Conservation (phyloP, 2,329 filamentous ascomycete species). For the Coniosporium tulheliwenetii region DNA sequence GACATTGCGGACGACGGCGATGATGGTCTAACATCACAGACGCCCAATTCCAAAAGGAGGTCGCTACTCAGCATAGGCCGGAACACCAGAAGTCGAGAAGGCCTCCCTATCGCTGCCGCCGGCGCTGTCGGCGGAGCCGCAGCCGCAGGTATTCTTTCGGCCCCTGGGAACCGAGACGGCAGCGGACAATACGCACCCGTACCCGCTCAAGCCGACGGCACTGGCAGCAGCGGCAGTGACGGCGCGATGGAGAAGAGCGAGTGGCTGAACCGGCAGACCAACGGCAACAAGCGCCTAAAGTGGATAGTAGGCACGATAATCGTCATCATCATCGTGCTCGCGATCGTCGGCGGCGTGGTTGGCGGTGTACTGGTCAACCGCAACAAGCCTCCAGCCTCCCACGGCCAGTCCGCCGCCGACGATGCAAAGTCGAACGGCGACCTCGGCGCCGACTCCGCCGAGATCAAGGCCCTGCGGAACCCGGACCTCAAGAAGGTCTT, state of each 20-base stretch:
- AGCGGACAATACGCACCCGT: conserved; percentile 44
- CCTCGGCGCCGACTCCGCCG: conserved; percentile 54
- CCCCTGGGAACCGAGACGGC: conserved; percentile 12
- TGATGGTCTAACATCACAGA: conserved; percentile 52
- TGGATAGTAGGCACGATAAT: conserved; percentile 53
- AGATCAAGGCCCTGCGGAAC: conserved; percentile 74
- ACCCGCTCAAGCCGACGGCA: conserved; percentile 8
- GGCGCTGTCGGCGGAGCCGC: conserved; percentile 22
- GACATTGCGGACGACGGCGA: conserved; percentile 79
- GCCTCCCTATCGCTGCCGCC: conserved; percentile 27
- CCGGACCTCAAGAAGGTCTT: conserved; percentile 78
- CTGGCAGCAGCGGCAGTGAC: conserved; percentile 14
- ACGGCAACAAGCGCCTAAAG: conserved; percentile 49
- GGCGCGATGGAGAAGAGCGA: conserved; percentile 23
- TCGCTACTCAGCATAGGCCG: conserved; percentile 44
- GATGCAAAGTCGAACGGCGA: conserved; percentile 52
- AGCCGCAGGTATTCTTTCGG: conserved; percentile 22
- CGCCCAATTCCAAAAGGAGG: conserved; percentile 27
- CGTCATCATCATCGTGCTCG: conserved; percentile 51
- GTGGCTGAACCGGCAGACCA: conserved; percentile 45
- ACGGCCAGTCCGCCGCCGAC: conserved; percentile 27
- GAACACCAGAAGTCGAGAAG: conserved; percentile 24
- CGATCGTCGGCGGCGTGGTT: conserved; percentile 56
- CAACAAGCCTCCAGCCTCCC: conserved; percentile 11
- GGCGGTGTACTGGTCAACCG: conserved; percentile 51